Evolutionary conservation across 164 flowering plant genomes (phyloP), one percentile per base, ranked within the genome.

Genomic region (Pachysandra terminalis): DNA sequence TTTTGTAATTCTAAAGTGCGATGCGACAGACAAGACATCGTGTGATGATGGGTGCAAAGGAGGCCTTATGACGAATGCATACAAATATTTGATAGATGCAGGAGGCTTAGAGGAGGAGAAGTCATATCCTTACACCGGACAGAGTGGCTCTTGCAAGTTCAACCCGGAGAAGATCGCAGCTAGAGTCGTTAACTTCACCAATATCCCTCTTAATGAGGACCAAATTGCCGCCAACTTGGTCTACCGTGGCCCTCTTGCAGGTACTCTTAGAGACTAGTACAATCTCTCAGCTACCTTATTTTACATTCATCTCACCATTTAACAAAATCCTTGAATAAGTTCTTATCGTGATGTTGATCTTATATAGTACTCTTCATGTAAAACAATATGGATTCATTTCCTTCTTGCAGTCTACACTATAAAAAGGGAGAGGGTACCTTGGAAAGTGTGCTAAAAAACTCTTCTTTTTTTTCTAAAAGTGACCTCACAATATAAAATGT

Each of bases 211-310:
- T 26, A 91, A 95, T 70, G 99, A 95, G 78, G 95, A 88, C 35
- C 97, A 94, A 77, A 86, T 91, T 72, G 93, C 99, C 64, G 99
- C 99, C 12, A 95, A 95, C 72, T 90, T 95, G 19, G 97, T 95
- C 72, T 81, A 92, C 66, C 75, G 87, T 70, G 98, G 98, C 22
- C 98, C 98, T 37, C 97, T 92, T 77, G 92, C 98, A 71, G 88
- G 98, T 91, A 68, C 37, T 41, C 10, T 40, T 40, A 5, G 10
- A 40, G n/a, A n/a, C n/a, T n/a, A n/a, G n/a, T n/a, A n/a, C n/a
- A 40, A 5, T 40, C 45, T 40, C 10, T 5, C 45, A 5, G 45
- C 10, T 10, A 40, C 10, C 10, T 40, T 10, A 40, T 40, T 40
- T 40, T 40, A 5, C 10, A 40, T 40, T 40, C 5, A 40, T 5